Evolutionary conservation across 1,284 basidiomycete genomes (phyloP).

Genomic region (Sutorius eximius): DNA sequence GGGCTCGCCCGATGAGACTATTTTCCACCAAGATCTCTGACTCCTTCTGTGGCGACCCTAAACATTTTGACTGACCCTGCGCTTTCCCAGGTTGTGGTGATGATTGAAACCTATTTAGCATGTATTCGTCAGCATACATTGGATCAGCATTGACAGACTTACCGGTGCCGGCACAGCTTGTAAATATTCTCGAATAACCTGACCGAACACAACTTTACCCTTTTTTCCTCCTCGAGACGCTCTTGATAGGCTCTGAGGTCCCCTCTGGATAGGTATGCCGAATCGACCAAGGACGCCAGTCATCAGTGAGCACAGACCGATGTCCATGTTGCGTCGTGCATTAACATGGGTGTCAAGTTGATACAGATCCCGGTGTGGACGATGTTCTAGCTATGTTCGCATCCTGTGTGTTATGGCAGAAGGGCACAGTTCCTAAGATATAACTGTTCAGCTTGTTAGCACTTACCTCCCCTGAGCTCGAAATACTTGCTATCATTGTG

Average conservation of each 20-base stretch:
- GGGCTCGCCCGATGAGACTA: constrained; percentile 70
- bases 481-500: constrained; percentile 75
- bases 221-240: not conserved
- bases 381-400: constrained; percentile 74
- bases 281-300: constrained; percentile 43
- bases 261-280: constrained; percentile 8
- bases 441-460: constrained; percentile 54
- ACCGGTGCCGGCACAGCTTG: too few relatives aligned
- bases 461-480: constrained; percentile 72
- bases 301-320: constrained; percentile 48
- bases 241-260: not conserved
- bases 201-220: not conserved
- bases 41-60: not conserved
- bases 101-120: not conserved
- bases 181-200: too few relatives aligned
- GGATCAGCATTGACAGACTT: not conserved
- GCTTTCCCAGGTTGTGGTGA: not conserved
- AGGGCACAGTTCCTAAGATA: constrained; percentile 7
- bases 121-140: not conserved
- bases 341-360: constrained; percentile 47
- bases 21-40: constrained; percentile 86
- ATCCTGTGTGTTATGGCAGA: constrained; percentile 3
- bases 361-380: constrained; percentile 90
- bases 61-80: constrained; percentile 10
- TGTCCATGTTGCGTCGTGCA: not conserved